Evolutionary conservation across 805 yeast species (phyloP).

Genomic region (Hanseniaspora hatyaiensis): DNA sequence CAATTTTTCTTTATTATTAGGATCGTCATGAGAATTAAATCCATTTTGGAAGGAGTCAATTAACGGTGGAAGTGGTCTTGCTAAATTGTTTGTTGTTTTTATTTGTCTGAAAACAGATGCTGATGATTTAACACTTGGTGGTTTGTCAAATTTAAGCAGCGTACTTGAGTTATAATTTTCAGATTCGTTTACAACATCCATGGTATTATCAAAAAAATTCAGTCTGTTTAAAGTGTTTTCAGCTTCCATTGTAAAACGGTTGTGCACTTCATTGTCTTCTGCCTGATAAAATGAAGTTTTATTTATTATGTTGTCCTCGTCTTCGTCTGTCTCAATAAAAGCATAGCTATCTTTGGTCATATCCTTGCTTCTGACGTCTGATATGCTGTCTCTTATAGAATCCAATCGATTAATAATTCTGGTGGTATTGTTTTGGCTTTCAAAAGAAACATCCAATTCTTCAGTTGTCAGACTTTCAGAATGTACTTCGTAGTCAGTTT

Average conservation of each 20-base stretch:
- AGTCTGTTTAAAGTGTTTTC: slow-evolving; percentile 11
- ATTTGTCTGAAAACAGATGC: slow-evolving; percentile 13
- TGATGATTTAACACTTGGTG: slow-evolving; percentile 16
- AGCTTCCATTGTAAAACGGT: slow-evolving; percentile 8
- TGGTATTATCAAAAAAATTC: neutral
- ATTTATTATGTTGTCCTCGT: neutral
- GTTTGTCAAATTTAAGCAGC: slow-evolving; percentile 3
- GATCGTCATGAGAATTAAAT: neutral
- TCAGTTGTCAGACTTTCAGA: no score
- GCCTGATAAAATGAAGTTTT: neutral
- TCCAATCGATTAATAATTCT: neutral
- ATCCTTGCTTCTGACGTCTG: neutral
- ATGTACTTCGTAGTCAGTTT: no score
- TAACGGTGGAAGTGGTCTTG: slow-evolving; percentile 8
- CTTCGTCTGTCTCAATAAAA: neutral
- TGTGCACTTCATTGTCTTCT: slow-evolving; percentile 1
- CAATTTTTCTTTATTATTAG: neutral
- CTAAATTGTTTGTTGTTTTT: neutral
- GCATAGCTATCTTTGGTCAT: neutral
- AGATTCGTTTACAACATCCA: neutral
- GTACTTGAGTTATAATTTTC: neutral
- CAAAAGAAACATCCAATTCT: no score
- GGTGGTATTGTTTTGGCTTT: no score
- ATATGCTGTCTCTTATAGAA: neutral
- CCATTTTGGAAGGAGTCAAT: neutral